Base-by-base conservation (phyloP, 2,329 filamentous ascomycete genomes). In the Talaromyces sp. region DNA sequence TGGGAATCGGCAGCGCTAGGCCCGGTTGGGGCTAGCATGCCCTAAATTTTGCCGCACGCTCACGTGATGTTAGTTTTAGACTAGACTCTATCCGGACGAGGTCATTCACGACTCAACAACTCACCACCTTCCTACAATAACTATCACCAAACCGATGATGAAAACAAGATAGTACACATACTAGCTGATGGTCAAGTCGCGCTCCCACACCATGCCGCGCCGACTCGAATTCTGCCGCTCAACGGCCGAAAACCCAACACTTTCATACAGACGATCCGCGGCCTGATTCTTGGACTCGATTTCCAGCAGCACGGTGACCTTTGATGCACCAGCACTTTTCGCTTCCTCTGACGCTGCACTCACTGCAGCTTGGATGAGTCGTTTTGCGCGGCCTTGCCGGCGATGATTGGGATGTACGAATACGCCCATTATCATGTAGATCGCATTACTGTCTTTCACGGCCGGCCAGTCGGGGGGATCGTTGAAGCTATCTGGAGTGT, bases 1-100 rank as follows among this genome's bases (percentile, higher is more conserved):
- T 75, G 73, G 70, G 73, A 69, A 67, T 62, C 53, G 48, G 46
- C 43, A 4, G 24, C 59, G 62, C 73, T 75, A 75, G 58, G 27
- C 58, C 46, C 2, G 0, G 35, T 32, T 24, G 1, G 51, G 41
- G 32, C 46, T 58, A 58, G 58, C 55, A 54, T 58, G 61, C 61
- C 61, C 61, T 63, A 63, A 57, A 12, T 38, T 3, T 60, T 52
- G 58, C 52, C 53, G 46, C 19, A 19, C 8, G 29, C n/a, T 60
- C 41, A 57, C 48, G 48, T 43, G 55, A 21, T 11, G 2, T 24
- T 5, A 3, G 0, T 5, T 14, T 2, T 19, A 24, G 4, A 24
- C 43, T 19, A 24, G 21, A 24, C 43, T 19, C 12, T 8, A 21
- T 24, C 21, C 21, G 43, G 21, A 46, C 3, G 43, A 46, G 19